Conservation (phyloP, 495 filamentous ascomycete genomes). For the Elasticomyces elasticus region DNA sequence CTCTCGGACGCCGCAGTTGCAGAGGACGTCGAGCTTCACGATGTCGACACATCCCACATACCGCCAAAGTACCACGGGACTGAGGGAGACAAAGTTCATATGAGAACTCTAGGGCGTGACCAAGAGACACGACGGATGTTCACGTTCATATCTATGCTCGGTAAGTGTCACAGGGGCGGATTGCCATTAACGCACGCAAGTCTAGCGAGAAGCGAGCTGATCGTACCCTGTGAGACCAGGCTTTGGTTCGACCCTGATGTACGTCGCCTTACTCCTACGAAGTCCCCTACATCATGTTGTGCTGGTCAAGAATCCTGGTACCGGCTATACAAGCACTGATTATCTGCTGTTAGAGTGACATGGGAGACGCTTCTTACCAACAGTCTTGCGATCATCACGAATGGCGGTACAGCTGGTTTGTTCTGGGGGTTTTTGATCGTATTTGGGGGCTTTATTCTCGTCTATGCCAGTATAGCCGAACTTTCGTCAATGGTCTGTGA, state of each 20-base stretch:
- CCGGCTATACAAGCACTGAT: neutral
- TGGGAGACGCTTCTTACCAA: conserved; percentile 6
- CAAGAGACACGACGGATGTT: neutral
- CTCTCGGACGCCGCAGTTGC: neutral
- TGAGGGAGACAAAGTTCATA: neutral
- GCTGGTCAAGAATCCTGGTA: neutral
- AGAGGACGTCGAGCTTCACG: conserved; percentile 1
- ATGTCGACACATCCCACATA: neutral
- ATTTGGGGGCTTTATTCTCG: conserved; percentile 1
- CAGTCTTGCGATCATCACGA: neutral
- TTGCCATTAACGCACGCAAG: too few relatives aligned
- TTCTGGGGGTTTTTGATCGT: conserved; percentile 13
- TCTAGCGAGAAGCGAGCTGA: too few relatives aligned
- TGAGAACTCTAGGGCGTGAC: neutral
- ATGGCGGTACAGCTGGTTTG: conserved; percentile 19
- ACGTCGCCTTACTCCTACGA: neutral
- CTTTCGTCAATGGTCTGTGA: conserved; percentile 12
- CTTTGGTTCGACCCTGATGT: conserved; percentile 41
- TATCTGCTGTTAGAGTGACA: neutral
- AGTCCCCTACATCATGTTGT: neutral
- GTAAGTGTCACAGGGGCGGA: neutral
- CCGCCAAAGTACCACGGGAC: neutral
- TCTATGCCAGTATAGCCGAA: conserved; percentile 15
- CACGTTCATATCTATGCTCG: neutral
- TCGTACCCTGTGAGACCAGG: conserved; percentile 15